Evolutionary conservation across 805 yeast genomes (phyloP).

Genomic region (Monosporozyma siamensis): DNA sequence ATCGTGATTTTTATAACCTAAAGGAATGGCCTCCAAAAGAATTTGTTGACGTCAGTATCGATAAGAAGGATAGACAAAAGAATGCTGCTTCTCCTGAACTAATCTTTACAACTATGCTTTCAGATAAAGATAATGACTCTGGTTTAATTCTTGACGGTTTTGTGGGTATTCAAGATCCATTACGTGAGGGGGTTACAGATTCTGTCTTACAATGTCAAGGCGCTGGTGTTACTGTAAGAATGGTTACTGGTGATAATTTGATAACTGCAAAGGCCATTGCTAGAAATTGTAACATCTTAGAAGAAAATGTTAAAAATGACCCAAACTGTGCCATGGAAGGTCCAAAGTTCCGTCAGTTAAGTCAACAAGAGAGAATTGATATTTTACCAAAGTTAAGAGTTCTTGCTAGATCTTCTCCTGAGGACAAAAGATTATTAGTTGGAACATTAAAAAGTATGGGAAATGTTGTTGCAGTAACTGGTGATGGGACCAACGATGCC

Average conservation of each 20-base stretch:
- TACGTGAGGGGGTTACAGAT: constrained; percentile 79
- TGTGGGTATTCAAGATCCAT: constrained; percentile 93
- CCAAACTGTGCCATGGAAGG: constrained; percentile 80
- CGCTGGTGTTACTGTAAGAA: constrained; percentile 92
- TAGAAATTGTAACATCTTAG: constrained; percentile 64
- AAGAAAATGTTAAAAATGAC: constrained; percentile 40
- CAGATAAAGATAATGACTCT: constrained; percentile 14
- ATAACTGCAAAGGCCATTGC: constrained; percentile 90
- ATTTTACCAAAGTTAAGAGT: constrained; percentile 73
- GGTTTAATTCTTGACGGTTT: constrained; percentile 56
- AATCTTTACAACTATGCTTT: constrained; percentile 20
- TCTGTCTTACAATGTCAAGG: constrained; percentile 78
- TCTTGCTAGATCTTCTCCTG: constrained; percentile 91
- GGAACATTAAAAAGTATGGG: constrained; percentile 68
- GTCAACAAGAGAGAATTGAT: constrained; percentile 43
- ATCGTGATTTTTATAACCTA: constrained; percentile 49
- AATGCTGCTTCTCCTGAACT: constrained; percentile 35
- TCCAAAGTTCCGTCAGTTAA: constrained; percentile 68
- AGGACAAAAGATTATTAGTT: constrained; percentile 83
- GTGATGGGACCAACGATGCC: constrained; percentile 99
- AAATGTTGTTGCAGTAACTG: constrained; percentile 97
- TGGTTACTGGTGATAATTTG: constrained; percentile 97
- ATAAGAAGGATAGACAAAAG: background rate
- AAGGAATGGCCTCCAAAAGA: constrained; percentile 62
- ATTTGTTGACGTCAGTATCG: constrained; percentile 19